These are phyloP conservation scores for Venturia aucupariae DNA, from an alignment of 2,329 filamentous ascomycete genomes.

Conservation along the genomic window DNA sequence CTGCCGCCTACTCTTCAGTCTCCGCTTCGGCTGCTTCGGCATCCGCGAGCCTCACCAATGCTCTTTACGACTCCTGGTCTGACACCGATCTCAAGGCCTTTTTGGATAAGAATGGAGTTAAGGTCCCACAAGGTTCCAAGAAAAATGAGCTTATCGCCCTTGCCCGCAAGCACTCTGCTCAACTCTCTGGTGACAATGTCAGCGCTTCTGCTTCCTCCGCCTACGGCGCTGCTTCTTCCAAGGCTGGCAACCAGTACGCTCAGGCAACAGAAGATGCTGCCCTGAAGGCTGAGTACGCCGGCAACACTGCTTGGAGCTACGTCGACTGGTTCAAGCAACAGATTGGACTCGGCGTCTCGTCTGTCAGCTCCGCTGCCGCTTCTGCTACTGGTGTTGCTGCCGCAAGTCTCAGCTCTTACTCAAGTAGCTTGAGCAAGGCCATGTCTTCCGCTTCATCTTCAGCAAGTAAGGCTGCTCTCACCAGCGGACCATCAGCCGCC, in stretches of 20 bases:
- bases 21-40: slow-evolving; percentile 48
- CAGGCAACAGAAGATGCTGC: slow-evolving; percentile 60
- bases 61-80: slow-evolving; percentile 81
- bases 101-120: slow-evolving; percentile 80
- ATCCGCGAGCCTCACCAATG: slow-evolving; percentile 68
- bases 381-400: slow-evolving; percentile 19
- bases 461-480: slow-evolving; percentile 24
- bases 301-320: slow-evolving; percentile 3
- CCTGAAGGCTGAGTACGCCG: background rate
- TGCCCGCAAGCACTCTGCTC: slow-evolving; percentile 75
- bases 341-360: slow-evolving; percentile 35
- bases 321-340: slow-evolving; percentile 19
- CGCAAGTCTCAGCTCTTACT: slow-evolving; percentile 18
- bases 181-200: slow-evolving; percentile 58
- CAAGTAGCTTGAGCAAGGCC: slow-evolving; percentile 24
- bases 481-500: slow-evolving; percentile 18
- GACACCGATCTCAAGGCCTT: slow-evolving; percentile 87
- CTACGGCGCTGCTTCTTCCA: slow-evolving; percentile 37
- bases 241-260: slow-evolving; percentile 65
- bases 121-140: slow-evolving; percentile 86
- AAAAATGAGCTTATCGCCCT: slow-evolving; percentile 82
- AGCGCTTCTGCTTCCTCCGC: slow-evolving; percentile 29
- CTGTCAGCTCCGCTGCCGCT: slow-evolving; percentile 21
- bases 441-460: slow-evolving; percentile 25
- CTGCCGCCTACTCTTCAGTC: slow-evolving; percentile 39